Evolutionary conservation across 352 stramenopile species (phyloP), one percentile per base, ranked within the genome.

Genomic region (Globisporangium lucens): DNA sequence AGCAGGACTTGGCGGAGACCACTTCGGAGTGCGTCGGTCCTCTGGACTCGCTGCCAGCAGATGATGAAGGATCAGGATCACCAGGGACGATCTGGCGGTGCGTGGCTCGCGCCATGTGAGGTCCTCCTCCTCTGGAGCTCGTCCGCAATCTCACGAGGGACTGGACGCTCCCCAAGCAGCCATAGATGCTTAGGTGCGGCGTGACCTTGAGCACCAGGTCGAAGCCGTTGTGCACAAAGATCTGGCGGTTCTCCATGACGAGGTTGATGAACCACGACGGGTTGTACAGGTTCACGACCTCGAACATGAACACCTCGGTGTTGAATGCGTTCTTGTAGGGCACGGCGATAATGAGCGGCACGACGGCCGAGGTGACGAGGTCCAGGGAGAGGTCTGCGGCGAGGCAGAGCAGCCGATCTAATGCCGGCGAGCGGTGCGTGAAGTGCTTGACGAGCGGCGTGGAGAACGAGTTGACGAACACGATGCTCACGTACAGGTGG

Each of bases 391-490:
- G 15, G 24, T 78, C 72, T 2, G 41, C 24, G 3, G 58, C 3
- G 24, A 76, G 38, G 38, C 69, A 78, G 4, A 58, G 27, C 27
- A 78, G 22, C 0, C 66, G 69, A 30, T 76, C 65, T 2, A 78
- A 53, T n/a, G 52, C 57, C 0, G 49, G 56, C 10, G 47, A 56
- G n/a, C 70, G 13, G 2, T 69, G 69, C 10, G 71, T 74, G 30
- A 73, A 52, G n/a, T 41, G 57, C 55, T 72, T 51, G 35, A 64
- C 30, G 10, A 76, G 22, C n/a, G 72, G 66, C 20, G 69, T 76
- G 9, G 72, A 76, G 58, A 65, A 76, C n/a, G 60, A 71, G 43
- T 78, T 78, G 1, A 69, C 22, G 1, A 64, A 53, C 13, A 76
- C 36, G 10, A 67, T 49, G 6, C 17, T 27, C 4, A 74, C 61